Base-by-base conservation (phyloP, 2,329 filamentous ascomycete genomes). In the Hymenotorrendiella dingleyae region DNA sequence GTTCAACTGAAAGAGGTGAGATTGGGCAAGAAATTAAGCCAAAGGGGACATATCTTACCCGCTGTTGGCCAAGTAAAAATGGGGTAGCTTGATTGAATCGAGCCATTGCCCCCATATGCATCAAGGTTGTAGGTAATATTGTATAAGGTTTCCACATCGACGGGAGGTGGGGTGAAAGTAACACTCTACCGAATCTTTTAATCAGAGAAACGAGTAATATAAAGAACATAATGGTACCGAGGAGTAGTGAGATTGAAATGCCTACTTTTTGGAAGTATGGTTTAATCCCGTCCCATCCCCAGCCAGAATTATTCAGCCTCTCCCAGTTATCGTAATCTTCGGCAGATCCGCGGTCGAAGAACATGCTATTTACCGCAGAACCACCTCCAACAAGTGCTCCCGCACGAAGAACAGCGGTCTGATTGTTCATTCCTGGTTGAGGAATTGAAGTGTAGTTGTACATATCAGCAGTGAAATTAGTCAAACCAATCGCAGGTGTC, bases 81-180 rank as follows among this genome's bases (percentile, higher is more conserved):
- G 6, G 66, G 61, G 52, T 63, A 68, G 43, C 62, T 67, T 45
- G 64, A 58, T 30, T 67, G 62, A 12, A 68, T 58, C 0, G 76
- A 76, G 0, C 78, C 77, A 16, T 67, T 54, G 16, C 60, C 55
- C 17, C 78, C 77, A 46, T 80, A 76, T 3, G 22, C n/a, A 1
- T 20, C 50, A 19, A 50, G 44, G 36, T 65, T 56, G 22, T 59
- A 62, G 6, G 60, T 53, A 35, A 65, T 66, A 11, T 57, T 61
- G 43, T 62, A 65, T 35, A 64, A 56, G 24, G 52, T 30, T 4
- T 58, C 61, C 8, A 64, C 40, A 16, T 57, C 53, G 14, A 49
- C 42, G 12, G 60, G 57, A n/a, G 54, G 55, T 3, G 56, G 55
- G 4, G 60, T 62, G 36, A 63, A 67, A 6, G 54, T 64, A 45